These are phyloP conservation scores for Aspergillus candidus DNA, from an alignment of 2,329 filamentous ascomycete genomes.

Conservation along the genomic window DNA sequence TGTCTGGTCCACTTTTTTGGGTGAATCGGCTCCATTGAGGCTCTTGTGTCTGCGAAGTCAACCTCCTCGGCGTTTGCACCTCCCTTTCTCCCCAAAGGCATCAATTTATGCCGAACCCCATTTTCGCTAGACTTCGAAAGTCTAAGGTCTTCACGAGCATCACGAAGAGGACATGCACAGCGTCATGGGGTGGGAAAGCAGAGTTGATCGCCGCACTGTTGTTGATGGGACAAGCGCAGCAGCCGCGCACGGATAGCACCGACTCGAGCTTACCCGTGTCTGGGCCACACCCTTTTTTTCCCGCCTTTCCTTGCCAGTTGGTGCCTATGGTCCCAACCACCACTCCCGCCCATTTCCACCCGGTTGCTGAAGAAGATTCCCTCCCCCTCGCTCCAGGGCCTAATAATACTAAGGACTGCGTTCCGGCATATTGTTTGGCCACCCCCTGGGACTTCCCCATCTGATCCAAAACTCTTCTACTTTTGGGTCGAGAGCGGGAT, in stretches of 20 bases:
- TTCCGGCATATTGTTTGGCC: not conserved
- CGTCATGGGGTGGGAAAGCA: conserved; percentile 1
- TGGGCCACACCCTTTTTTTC: conserved; percentile 10
- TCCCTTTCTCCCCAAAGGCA: no score
- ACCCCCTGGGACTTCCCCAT: conserved; percentile 6
- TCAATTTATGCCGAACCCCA: no score
- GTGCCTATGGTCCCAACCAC: no score
- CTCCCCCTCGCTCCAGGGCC: not conserved
- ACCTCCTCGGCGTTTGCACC: no score
- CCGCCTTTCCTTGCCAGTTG: not conserved
- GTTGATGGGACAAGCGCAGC: conserved; percentile 19
- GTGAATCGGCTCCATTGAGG: no score
- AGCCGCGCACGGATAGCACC: conserved; percentile 18
- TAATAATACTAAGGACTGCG: no score
- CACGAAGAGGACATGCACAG: no score
- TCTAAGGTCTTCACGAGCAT: not conserved
- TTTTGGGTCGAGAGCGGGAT: conserved; percentile 13
- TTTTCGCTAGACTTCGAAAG: no score
- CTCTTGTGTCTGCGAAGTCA: no score
- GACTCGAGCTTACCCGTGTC: conserved; percentile 18
- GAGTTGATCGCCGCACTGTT: conserved; percentile 5
- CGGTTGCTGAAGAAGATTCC: no score
- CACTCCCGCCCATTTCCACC: no score
- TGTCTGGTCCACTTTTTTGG: no score
- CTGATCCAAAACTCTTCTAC: conserved; percentile 1